Conservation (phyloP, 371 early-diverging fungal species). For the Mucor racemosus region DNA sequence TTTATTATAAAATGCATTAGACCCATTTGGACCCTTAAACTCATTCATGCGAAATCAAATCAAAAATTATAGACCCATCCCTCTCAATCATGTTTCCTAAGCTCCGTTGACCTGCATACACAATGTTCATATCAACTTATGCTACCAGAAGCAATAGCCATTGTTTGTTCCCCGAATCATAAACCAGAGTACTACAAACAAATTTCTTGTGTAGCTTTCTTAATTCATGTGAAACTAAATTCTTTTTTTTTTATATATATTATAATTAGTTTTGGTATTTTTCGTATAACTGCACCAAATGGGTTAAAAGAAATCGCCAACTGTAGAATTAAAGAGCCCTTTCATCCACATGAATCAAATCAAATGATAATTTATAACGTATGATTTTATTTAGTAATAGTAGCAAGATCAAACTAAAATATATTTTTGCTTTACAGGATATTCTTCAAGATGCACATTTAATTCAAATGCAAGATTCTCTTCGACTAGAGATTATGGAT, state of each 20-base stretch:
- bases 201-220: background rate
- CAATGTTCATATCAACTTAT: slow-evolving; percentile 90
- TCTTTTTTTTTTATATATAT: too few relatives aligned
- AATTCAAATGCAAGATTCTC: background rate
- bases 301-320: slow-evolving; percentile 14
- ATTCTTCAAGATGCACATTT: background rate
- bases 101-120: slow-evolving; percentile 90
- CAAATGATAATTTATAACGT: background rate
- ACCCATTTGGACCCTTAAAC: background rate
- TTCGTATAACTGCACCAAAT: slow-evolving; percentile 14
- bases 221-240: slow-evolving; percentile 5
- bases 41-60: background rate
- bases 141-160: slow-evolving; percentile 93
- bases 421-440: background rate
- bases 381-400: background rate
- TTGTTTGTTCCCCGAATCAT: slow-evolving; percentile 84
- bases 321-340: slow-evolving; percentile 2
- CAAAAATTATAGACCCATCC: slow-evolving; percentile 76
- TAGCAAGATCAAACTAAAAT: background rate
- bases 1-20: background rate
- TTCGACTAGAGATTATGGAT: slow-evolving; percentile 5
- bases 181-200: slow-evolving; percentile 58
- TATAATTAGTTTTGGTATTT: slow-evolving; percentile 14
- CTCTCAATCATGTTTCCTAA: slow-evolving; percentile 90
- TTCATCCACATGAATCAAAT: slow-evolving; percentile 13